A percentile compares a stretch with the other conserved stretches of the same genome.
These are phyloP conservation scores for Kuraishia borneana DNA, from an alignment of 805 yeast species.

Conservation along the genomic window DNA sequence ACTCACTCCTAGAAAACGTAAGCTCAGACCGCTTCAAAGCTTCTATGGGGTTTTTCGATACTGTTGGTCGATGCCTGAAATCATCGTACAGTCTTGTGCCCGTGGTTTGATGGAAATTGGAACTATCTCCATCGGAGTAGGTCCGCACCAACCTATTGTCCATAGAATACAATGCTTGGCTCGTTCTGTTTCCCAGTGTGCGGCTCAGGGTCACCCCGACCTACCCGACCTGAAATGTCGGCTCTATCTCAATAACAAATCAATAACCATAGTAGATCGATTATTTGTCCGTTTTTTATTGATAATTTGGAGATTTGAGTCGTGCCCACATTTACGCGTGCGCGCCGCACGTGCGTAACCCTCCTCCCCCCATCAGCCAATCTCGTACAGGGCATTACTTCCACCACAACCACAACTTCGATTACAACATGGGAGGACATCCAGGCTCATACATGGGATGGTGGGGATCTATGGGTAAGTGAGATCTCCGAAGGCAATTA, in stretches of 20 bases:
- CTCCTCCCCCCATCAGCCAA: constrained; percentile 1
- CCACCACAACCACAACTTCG: constrained; percentile 3
- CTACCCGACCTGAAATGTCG: no score
- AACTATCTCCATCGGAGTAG: constrained; percentile 55
- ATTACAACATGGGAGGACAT: constrained; percentile 52
- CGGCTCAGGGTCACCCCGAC: no score
- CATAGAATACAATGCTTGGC: no score
- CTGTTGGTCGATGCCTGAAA: constrained; percentile 34
- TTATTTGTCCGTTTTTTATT: no score
- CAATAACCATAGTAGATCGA: no score
- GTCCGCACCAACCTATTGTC: constrained; percentile 30
- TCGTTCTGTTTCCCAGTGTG: no score
- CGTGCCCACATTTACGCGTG: not conserved
- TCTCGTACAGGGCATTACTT: not conserved
- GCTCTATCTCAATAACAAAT: no score
- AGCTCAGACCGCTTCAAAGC: not conserved
- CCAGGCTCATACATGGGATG: constrained; percentile 85
- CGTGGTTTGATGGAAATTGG: constrained; percentile 42
- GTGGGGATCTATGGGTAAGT: constrained; percentile 86
- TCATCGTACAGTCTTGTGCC: constrained; percentile 47
- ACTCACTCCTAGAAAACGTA: not conserved
- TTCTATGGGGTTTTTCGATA: constrained; percentile 3
- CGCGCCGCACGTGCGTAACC: not conserved
- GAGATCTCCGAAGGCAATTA: not conserved
- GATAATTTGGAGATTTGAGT: no score